Evolutionary conservation across 768 basidiomycete genomes (phyloP).

Genomic region (Podaxis mareebaensis): DNA sequence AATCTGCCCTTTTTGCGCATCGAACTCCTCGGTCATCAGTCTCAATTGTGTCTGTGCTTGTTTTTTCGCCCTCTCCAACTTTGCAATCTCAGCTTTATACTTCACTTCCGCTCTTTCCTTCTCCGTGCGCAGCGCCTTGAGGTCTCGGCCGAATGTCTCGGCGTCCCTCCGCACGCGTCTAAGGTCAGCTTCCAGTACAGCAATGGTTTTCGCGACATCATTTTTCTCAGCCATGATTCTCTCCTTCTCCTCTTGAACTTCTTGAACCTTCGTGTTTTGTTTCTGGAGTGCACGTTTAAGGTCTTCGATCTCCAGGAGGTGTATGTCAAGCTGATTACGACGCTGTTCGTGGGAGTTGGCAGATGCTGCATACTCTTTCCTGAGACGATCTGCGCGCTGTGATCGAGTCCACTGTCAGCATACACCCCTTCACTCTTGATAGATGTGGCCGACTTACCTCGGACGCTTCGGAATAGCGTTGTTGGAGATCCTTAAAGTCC

Average conservation of each 20-base stretch:
- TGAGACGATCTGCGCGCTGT: slow-evolving; percentile 59
- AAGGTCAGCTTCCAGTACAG: slow-evolving; percentile 70
- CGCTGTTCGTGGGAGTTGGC: slow-evolving; percentile 70
- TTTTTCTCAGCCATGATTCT: slow-evolving; percentile 62
- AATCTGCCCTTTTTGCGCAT: slow-evolving; percentile 51
- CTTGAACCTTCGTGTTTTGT: slow-evolving; percentile 62
- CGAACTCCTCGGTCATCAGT: slow-evolving; percentile 65
- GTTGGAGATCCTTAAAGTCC: slow-evolving; percentile 76
- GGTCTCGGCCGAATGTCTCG: slow-evolving; percentile 74
- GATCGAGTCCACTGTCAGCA: not conserved
- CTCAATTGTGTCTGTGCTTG: slow-evolving; percentile 68
- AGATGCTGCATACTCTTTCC: slow-evolving; percentile 58
- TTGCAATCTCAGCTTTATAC: slow-evolving; percentile 55
- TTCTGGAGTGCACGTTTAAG: slow-evolving; percentile 66
- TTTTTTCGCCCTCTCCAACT: slow-evolving; percentile 64
- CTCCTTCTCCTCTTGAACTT: slow-evolving; percentile 62
- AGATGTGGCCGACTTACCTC: slow-evolving; percentile 47
- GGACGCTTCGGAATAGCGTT: slow-evolving; percentile 61
- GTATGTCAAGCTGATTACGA: slow-evolving; percentile 72
- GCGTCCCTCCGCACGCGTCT: slow-evolving; percentile 75
- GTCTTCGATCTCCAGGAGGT: slow-evolving; percentile 72
- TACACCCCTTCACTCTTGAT: not conserved
- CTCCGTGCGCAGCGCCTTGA: slow-evolving; percentile 65
- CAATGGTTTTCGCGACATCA: slow-evolving; percentile 67
- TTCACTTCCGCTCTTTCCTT: slow-evolving; percentile 62